Percentiles rank a stretch among this genome's conserved stretches.
Evolutionary conservation across 148 eudicot genomes (phyloP).

Genomic region (Euryodendron excelsum): DNA sequence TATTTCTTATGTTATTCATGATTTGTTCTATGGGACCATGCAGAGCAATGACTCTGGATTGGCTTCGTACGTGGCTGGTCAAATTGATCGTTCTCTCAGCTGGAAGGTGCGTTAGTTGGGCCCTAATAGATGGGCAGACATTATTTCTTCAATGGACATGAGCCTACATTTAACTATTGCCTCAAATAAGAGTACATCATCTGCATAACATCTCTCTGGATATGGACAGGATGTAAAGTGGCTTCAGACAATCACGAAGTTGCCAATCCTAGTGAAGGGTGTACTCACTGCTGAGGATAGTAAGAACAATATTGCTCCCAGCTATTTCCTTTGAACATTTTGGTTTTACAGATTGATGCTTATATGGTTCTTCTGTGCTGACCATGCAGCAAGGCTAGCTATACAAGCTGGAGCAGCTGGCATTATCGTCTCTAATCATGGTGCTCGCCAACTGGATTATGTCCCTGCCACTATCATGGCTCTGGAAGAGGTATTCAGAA

Average conservation of each 20-base stretch:
- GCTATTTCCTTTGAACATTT: not conserved
- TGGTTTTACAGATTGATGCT: not conserved
- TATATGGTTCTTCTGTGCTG: not conserved
- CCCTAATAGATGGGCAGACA: not conserved
- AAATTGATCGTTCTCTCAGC: constrained; percentile 86
- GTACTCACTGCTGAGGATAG: constrained; percentile 93
- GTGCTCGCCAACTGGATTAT: constrained; percentile 98
- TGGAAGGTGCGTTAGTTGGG: constrained; percentile 67
- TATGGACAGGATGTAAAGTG: constrained; percentile 81
- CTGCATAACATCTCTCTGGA: not conserved
- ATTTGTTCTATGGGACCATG: constrained; percentile 10
- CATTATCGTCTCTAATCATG: constrained; percentile 94
- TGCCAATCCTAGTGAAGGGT: constrained; percentile 99
- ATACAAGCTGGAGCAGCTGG: constrained; percentile 92
- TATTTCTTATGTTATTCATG: not conserved
- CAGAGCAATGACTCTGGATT: constrained; percentile 92
- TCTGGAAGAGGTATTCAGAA: constrained; percentile 77
- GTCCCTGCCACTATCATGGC: constrained; percentile 96
- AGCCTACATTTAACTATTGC: not conserved
- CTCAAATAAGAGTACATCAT: not conserved
- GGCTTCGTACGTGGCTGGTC: constrained; percentile 95
- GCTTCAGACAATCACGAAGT: constrained; percentile 89
- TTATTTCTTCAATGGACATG: not conserved
- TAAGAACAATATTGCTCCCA: constrained; percentile 21
- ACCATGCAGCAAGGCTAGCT: constrained; percentile 72